Percentiles rank a stretch among this genome's conserved stretches.
Evolutionary conservation across 805 yeast genomes (phyloP).

Genomic region (Candida stauntonica): DNA sequence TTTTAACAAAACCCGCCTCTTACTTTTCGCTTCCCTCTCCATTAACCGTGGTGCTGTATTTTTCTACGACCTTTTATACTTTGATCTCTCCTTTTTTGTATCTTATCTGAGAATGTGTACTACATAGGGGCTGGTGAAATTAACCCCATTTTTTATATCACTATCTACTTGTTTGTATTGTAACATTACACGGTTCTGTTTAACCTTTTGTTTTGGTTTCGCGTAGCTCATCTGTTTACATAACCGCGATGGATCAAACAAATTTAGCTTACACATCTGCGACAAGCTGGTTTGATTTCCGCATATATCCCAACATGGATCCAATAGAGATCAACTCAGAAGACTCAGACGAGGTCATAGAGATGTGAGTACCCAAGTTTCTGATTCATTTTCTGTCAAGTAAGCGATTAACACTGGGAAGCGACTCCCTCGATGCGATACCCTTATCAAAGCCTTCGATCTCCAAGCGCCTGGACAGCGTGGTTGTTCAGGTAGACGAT

Average conservation of each 20-base stretch:
- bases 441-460: too few species aligned
- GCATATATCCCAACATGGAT: background rate
- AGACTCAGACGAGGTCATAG: conserved; percentile 7
- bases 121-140: background rate
- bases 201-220: too few species aligned
- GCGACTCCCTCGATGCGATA: too few species aligned
- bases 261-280: too few species aligned
- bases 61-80: conserved; percentile 3
- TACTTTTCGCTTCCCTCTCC: conserved; percentile 1
- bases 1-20: background rate
- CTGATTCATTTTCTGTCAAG: too few species aligned
- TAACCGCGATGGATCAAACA: too few species aligned
- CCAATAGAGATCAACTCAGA: conserved; percentile 6
- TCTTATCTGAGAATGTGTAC: conserved; percentile 1
- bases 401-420: too few species aligned
- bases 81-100: background rate
- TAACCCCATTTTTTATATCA: background rate
- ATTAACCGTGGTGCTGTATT: conserved; percentile 5
- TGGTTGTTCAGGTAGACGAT: too few species aligned
- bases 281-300: too few species aligned
- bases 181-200: conserved; percentile 1
- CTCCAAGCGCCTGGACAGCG: too few species aligned
- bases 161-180: conserved; percentile 1
- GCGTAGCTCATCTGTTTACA: too few species aligned
- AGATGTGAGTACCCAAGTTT: conserved; percentile 13